These are phyloP conservation scores for Ogataea hybrid DNA, from an alignment of 1,139 yeast species.

Conservation along the genomic window DNA sequence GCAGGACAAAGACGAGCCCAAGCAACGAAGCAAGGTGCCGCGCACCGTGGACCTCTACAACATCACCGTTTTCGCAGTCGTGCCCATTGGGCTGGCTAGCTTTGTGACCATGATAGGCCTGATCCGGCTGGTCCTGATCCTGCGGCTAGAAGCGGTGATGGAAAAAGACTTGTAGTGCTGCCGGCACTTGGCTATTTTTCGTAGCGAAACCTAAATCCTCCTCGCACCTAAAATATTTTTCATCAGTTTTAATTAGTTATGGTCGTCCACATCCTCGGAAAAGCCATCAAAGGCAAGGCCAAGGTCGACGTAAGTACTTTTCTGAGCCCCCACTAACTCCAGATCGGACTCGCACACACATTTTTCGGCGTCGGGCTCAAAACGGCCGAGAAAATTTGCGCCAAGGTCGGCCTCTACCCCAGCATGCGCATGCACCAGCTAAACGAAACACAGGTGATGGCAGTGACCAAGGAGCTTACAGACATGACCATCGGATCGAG, in stretches of 20 bases:
- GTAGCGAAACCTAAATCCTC: neutral
- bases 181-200: neutral
- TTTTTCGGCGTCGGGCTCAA: conserved; percentile 82
- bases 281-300: conserved; percentile 59
- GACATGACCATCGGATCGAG: conserved; percentile 84
- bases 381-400: conserved; percentile 77
- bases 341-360: conserved; percentile 75
- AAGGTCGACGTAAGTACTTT: conserved; percentile 35
- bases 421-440: conserved; percentile 93
- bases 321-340: conserved; percentile 2
- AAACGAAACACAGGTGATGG: conserved; percentile 82
- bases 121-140: conserved; percentile 67
- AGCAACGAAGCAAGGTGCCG: conserved; percentile 38
- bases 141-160: conserved; percentile 65
- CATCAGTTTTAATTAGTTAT: conserved; percentile 32
- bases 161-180: neutral
- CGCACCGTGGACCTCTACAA: conserved; percentile 78
- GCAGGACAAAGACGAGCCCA: conserved; percentile 18
- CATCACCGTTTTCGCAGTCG: conserved; percentile 93
- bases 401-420: conserved; percentile 89
- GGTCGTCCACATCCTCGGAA: conserved; percentile 79
- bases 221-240: conserved; percentile 7
- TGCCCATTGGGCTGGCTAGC: conserved; percentile 94
- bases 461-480: conserved; percentile 82
- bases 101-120: conserved; percentile 88